phyloP scores from a whole-genome alignment of 306 rosid genomes.

The Cucurbita maxima region DNA sequence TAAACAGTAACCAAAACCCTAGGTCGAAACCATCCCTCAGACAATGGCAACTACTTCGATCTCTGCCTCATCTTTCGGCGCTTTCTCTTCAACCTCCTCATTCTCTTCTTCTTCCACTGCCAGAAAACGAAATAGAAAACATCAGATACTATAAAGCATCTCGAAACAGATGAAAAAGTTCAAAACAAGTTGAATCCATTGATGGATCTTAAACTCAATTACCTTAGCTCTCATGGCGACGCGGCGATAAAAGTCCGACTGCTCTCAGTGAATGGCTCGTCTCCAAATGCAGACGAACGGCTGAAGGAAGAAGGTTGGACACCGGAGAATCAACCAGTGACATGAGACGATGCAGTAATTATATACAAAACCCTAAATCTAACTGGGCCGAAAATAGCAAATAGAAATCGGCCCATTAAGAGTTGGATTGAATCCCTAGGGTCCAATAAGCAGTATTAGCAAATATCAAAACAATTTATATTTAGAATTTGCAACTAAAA shows the following conservation, averaged over 20 bases:
- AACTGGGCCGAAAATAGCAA: not conserved
- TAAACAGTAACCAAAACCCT: constrained; percentile 5
- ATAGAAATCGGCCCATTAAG: not conserved
- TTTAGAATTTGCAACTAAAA: too few species aligned
- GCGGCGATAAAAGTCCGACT: not conserved
- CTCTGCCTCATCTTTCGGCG: constrained; percentile 53
- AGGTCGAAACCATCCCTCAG: not conserved
- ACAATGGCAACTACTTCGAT: constrained; percentile 19
- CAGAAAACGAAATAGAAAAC: not conserved
- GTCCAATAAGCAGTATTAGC: not conserved
- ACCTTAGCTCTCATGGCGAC: constrained; percentile 17
- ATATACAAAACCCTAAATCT: constrained; percentile 3
- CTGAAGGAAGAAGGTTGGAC: not conserved
- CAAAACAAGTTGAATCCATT: not conserved
- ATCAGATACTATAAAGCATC: not conserved
- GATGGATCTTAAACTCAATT: not conserved
- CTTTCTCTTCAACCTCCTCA: constrained; percentile 40
- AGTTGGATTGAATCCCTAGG: not conserved
- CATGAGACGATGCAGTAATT: not conserved
- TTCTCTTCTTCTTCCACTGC: constrained; percentile 47
- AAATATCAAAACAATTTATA: too few species aligned
- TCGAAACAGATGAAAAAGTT: not conserved
- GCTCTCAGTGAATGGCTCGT: not conserved
- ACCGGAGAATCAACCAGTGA: too few species aligned
- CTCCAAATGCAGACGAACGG: not conserved